phyloP scores from a whole-genome alignment of 1,284 basidiomycete genomes.

The Cutaneotrichosporon spelunceum region DNA sequence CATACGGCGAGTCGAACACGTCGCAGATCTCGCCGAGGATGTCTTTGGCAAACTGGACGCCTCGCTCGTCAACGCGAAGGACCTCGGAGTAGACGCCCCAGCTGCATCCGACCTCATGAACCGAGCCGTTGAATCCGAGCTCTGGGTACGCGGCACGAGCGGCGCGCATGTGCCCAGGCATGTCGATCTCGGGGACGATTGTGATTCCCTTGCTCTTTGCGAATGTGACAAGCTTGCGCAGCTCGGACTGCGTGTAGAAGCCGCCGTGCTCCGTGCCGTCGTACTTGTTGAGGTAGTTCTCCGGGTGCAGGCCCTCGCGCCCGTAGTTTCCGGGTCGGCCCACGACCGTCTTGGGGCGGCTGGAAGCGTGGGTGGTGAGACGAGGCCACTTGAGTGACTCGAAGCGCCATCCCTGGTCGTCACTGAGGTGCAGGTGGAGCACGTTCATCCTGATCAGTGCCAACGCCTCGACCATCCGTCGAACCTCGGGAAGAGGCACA shows the following conservation, averaged over 20 bases:
- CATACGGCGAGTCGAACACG: conserved; percentile 19
- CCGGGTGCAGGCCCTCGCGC: conserved; percentile 21
- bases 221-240: conserved; percentile 16
- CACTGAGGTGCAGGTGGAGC: conserved; percentile 25
- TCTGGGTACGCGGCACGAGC: conserved; percentile 27
- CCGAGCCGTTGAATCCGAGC: conserved; percentile 21
- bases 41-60: conserved; percentile 18
- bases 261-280: conserved; percentile 22
- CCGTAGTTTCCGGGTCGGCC: conserved; percentile 16
- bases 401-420: conserved; percentile 30
- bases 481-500: conserved; percentile 14
- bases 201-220: conserved; percentile 19
- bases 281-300: conserved; percentile 21
- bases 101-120: conserved; percentile 3
- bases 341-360: conserved; percentile 16
- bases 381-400: conserved; percentile 24
- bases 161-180: conserved; percentile 28
- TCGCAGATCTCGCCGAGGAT: conserved; percentile 26
- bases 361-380: conserved; percentile 15
- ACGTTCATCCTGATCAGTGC: conserved; percentile 21
- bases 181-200: conserved; percentile 26
- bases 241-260: conserved; percentile 24
- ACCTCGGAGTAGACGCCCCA: conserved; percentile 28
- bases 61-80: conserved; percentile 21
- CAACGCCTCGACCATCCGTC: conserved; percentile 19